Base-by-base conservation (phyloP, 805 yeast species). In the Teunomyces aglyptinius region DNA sequence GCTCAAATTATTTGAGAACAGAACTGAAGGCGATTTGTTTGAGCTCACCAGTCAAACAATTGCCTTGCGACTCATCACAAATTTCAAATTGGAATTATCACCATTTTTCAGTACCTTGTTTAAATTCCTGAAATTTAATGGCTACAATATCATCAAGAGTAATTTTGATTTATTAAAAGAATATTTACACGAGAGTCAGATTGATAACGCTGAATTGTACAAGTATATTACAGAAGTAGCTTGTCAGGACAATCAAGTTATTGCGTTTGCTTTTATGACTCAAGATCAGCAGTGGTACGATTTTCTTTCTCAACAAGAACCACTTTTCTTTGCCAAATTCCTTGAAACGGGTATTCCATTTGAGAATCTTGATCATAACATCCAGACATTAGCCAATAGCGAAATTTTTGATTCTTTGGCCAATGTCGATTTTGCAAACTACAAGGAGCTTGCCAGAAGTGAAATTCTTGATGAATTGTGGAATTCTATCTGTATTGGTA, bases 1-100 rank as follows among this genome's bases (percentile, higher is more conserved):
- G 40, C 22, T 59, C 6, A 48, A 55, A n/a, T 51, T 71, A 22
- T 68, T 68, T 49, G 76, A 71, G 41, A 54, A 56, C 15, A 53
- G 53, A 13, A 57, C 73, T 5, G 86, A 82, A 53, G 85, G 82
- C 11, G 77, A 70, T 3, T 62, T 89, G 4, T 77, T 74, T 47
- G 76, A 79, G 45, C 72, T 61, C 0, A 61, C 78, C 2, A 51
- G 73, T 7, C 89, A 84, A 53, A 74, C 83, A 0, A 61, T 81
- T 28, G 73, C 76, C 49, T 58, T 85, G 45, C 68, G 70, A 45
- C 55, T 80, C 6, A 48, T 83, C 27, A 59, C 76, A 12, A 67
- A 70, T 51, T 61, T 75, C 34, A 67, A 70, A 50, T 61, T 75
- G 35, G 61, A 74, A 35, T 51, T 64, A 0, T 48, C 61, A 6